These are phyloP conservation scores for Taiozyma sp. DNA, from an alignment of 1,139 yeast genomes.

Conservation along the genomic window DNA sequence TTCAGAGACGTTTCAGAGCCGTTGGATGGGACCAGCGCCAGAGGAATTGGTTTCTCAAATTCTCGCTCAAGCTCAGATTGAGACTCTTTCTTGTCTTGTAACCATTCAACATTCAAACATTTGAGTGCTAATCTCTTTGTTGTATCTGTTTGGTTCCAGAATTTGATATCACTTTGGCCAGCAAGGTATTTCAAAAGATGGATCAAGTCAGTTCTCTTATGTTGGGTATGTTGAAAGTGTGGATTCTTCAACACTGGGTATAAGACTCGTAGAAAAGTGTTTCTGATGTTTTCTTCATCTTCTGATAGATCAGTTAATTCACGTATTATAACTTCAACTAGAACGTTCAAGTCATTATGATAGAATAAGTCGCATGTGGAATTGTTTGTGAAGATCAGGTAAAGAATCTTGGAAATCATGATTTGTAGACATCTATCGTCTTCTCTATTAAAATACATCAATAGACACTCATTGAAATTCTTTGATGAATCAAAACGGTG, in stretches of 20 bases:
- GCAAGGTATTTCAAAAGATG: slow-evolving; percentile 46
- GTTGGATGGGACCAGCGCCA: slow-evolving; percentile 14
- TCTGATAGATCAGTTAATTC: slow-evolving; percentile 68
- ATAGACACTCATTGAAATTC: slow-evolving; percentile 48
- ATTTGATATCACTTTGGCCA: slow-evolving; percentile 26
- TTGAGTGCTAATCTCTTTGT: slow-evolving; percentile 58
- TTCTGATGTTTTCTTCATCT: slow-evolving; percentile 57
- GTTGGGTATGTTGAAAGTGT: slow-evolving; percentile 50
- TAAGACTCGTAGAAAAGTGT: slow-evolving; percentile 74
- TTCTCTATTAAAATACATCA: slow-evolving; percentile 72
- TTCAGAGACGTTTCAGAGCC: slow-evolving; percentile 27
- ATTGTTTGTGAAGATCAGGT: slow-evolving; percentile 66
- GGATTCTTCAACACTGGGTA: slow-evolving; percentile 68
- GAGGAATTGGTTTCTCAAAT: slow-evolving; percentile 9
- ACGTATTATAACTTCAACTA: slow-evolving; percentile 80
- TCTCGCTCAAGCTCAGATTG: slow-evolving; percentile 10
- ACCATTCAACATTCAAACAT: slow-evolving; percentile 59
- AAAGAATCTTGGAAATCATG: slow-evolving; percentile 73
- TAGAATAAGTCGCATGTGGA: slow-evolving; percentile 63
- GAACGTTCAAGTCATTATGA: slow-evolving; percentile 78
- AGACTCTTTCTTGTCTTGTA: slow-evolving; percentile 26
- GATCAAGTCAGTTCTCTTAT: slow-evolving; percentile 53
- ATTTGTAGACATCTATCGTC: slow-evolving; percentile 70
- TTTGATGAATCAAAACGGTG: slow-evolving; percentile 34
- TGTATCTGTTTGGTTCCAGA: slow-evolving; percentile 30